Conservation (phyloP, 176 grass and related monocot genomes). For the Ensete glaucum region DNA sequence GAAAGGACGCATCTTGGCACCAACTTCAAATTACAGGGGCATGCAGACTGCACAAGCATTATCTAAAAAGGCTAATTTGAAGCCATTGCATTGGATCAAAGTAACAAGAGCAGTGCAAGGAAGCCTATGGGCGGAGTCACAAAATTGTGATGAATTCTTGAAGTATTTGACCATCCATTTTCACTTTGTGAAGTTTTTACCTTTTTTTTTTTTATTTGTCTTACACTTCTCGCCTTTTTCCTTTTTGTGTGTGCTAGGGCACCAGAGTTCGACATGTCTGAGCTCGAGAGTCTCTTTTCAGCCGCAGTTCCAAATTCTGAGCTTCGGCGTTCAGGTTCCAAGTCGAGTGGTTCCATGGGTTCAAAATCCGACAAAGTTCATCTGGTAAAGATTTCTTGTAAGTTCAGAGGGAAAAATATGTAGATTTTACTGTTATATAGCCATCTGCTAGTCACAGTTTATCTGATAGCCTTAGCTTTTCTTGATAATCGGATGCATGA, state of each 20-base stretch:
- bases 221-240: conserved; percentile 4
- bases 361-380: conserved; percentile 88
- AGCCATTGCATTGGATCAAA: conserved; percentile 99
- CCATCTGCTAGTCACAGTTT: neutral
- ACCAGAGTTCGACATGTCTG: conserved; percentile 94
- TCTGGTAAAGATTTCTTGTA: conserved; percentile 43
- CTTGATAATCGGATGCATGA: neutral
- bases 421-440: neutral
- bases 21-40: conserved; percentile 30
- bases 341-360: conserved; percentile 42
- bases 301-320: conserved; percentile 60
- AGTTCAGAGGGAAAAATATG: neutral
- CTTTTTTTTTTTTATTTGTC: neutral
- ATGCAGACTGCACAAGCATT: conserved; percentile 40
- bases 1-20: conserved; percentile 16
- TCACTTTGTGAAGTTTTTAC: neutral
- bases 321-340: conserved; percentile 45
- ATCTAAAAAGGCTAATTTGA: conserved; percentile 74
- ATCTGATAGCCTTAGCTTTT: neutral
- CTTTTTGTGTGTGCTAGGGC: conserved; percentile 32
- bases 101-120: conserved; percentile 99
- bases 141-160: conserved; percentile 58
- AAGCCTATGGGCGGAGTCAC: conserved; percentile 84
- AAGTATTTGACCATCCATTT: conserved; percentile 34
- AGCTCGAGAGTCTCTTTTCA: conserved; percentile 94